Percentiles rank a stretch among this genome's conserved stretches.
Conservation (phyloP, 805 yeast species). For the Yamadazyma laniorum region DNA sequence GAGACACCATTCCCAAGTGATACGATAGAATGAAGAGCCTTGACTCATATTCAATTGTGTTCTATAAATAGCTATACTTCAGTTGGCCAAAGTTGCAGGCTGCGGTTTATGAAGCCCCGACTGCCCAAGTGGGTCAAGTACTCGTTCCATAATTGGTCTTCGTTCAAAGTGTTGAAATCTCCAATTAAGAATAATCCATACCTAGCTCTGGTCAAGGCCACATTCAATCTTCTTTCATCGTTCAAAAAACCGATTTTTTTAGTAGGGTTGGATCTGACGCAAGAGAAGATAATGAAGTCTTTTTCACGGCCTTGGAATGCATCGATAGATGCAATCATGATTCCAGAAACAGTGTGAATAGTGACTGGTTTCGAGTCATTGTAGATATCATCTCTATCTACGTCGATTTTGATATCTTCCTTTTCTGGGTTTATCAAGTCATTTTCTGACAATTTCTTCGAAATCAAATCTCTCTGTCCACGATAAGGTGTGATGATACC, state of each 20-base stretch:
- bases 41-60: too few species aligned
- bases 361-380: slow-evolving; percentile 47
- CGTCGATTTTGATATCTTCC: slow-evolving; percentile 46
- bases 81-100: background rate
- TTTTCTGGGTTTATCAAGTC: slow-evolving; percentile 54
- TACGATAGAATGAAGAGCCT: too few species aligned
- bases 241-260: slow-evolving; percentile 78
- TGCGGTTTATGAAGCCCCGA: slow-evolving; percentile 18
- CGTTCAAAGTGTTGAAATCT: slow-evolving; percentile 40
- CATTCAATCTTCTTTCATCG: slow-evolving; percentile 85
- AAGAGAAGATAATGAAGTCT: slow-evolving; percentile 49
- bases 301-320: slow-evolving; percentile 63
- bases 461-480: slow-evolving; percentile 66
- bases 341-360: slow-evolving; percentile 46
- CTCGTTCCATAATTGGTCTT: slow-evolving; percentile 54
- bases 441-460: slow-evolving; percentile 49
- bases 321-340: slow-evolving; percentile 58
- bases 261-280: slow-evolving; percentile 65
- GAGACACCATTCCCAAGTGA: too few species aligned
- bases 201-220: slow-evolving; percentile 84
- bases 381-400: slow-evolving; percentile 60
- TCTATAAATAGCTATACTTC: background rate
- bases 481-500: slow-evolving; percentile 76
- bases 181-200: slow-evolving; percentile 62
- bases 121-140: slow-evolving; percentile 42